phyloP scores from a whole-genome alignment of 2,329 filamentous ascomycete genomes.

The Neurospora sp. region DNA sequence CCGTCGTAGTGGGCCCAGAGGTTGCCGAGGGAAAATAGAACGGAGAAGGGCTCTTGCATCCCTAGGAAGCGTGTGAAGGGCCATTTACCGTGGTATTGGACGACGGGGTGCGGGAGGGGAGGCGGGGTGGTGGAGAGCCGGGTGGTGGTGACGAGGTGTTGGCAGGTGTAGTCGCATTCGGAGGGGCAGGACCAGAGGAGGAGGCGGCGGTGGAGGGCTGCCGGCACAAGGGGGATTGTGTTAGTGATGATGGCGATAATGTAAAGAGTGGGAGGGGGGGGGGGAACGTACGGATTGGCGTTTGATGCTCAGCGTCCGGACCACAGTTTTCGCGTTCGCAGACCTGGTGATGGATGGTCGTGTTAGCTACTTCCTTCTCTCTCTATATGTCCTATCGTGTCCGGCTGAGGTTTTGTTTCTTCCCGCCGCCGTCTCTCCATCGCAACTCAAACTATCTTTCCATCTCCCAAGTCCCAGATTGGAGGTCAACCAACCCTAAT shows the following conservation, averaged over 20 bases:
- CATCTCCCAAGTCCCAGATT: neutral
- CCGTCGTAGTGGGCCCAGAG: slow-evolving; percentile 76
- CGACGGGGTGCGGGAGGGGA: slow-evolving; percentile 43
- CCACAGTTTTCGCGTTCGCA: slow-evolving; percentile 76
- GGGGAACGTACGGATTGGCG: slow-evolving; percentile 59
- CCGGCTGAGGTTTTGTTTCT: neutral
- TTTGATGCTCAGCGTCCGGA: slow-evolving; percentile 40
- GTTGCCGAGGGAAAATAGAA: slow-evolving; percentile 89
- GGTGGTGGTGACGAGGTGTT: slow-evolving; percentile 74
- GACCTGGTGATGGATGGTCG: slow-evolving; percentile 40
- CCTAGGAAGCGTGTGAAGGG: slow-evolving; percentile 85
- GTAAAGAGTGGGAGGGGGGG: neutral
- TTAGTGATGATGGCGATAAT: too few species aligned
- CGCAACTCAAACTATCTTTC: neutral
- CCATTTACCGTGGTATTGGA: slow-evolving; percentile 99
- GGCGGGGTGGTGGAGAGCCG: slow-evolving; percentile 45
- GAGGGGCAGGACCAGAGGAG: slow-evolving; percentile 85
- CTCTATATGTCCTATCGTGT: neutral
- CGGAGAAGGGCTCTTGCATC: slow-evolving; percentile 89
- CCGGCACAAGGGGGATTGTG: too few species aligned
- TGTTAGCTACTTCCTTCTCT: neutral
- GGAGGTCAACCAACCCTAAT: slow-evolving; percentile 53
- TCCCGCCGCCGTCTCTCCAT: neutral
- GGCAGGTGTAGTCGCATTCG: slow-evolving; percentile 97
- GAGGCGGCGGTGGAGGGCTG: slow-evolving; percentile 75